Evolutionary conservation across 371 early-diverging fungal genomes (phyloP), one percentile per base, ranked within the genome.

Genomic region (Lichtheimia corymbifera): DNA sequence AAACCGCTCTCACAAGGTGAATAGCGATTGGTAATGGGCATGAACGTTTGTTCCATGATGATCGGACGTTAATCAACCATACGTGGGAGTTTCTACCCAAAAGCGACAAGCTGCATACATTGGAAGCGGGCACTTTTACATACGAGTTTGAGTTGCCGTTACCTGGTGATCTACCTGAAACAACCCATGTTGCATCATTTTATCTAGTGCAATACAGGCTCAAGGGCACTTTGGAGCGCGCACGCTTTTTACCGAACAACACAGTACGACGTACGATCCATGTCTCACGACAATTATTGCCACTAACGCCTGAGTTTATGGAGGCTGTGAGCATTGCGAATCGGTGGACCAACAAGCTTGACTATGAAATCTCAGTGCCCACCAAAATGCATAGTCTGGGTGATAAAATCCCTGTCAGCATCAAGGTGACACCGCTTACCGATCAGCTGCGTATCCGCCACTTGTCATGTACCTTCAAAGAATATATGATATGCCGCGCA

Each of bases 351-450:
- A 60, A 70, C 20, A 80, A 77, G 51, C 24, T 80, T 4, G 70
- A 71, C n/a, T 80, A 77, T 49, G 76, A 77, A 42, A 73, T 80
- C 60, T 64, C 62, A 24, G 59, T 77, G 42, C 77, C 80, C 11
- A 71, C 69, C 24, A 75, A 72, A 49, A 58, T 66, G 12, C 73
- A 65, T 47, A 64, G 64, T n/a, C 71, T 66, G 30, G 76, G 80
- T 6, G 80, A 77, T 20, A 43, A 63, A 25, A 73, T 80, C 24
- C 76, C 74, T 5, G 61, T 80, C 12, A 63, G 61, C 13, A 64
- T 80, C 20, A 67, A 64, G 20, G 62, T 77, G 17, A 72, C 70
- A 17, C 77, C 80, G 15, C 63, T 76, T 11, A 63, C 65, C 2
- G 43, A 60, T 24, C 51, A 66, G 18, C 44, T 77, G 4, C 54